Conservation (phyloP, 352 stramenopile species). For the Pythium sukuiense region DNA sequence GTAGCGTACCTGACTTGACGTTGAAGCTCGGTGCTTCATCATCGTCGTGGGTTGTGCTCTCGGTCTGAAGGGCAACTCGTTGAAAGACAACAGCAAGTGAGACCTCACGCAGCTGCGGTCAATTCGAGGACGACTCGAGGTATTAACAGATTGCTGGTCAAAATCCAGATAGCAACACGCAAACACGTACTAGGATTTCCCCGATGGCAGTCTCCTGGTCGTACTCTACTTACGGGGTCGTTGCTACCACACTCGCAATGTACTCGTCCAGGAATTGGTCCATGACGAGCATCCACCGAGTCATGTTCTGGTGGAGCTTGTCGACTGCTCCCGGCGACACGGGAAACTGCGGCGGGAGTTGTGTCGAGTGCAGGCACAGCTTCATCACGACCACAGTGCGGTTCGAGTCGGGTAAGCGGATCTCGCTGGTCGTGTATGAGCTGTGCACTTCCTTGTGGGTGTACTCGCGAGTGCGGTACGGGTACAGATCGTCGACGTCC, state of each 20-base stretch:
- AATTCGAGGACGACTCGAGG: not conserved
- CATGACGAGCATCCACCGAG: not conserved
- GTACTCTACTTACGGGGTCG: not conserved
- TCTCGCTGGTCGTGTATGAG: slow-evolving; percentile 19
- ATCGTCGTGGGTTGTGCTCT: not conserved
- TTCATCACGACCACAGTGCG: slow-evolving; percentile 16
- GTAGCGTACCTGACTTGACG: too few species aligned
- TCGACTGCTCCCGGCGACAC: slow-evolving; percentile 1
- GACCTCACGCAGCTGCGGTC: not conserved
- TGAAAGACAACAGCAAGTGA: too few species aligned
- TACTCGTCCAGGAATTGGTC: not conserved
- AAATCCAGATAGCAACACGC: too few species aligned
- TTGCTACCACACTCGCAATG: not conserved
- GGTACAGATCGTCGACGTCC: slow-evolving; percentile 49
- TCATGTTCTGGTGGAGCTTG: slow-evolving; percentile 1
- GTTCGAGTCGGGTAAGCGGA: slow-evolving; percentile 3
- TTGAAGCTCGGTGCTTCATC: not conserved
- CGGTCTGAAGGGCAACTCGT: not conserved
- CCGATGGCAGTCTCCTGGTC: too few species aligned
- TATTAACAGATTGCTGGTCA: too few species aligned
- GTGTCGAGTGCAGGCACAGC: slow-evolving; percentile 11
- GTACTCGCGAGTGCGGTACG: slow-evolving; percentile 35
- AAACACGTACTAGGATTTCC: too few species aligned
- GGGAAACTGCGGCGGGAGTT: slow-evolving; percentile 19
- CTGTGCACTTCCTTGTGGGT: slow-evolving; percentile 33